Base-by-base conservation (phyloP, 1,284 basidiomycete species). In the Hemileia vastatrix region DNA sequence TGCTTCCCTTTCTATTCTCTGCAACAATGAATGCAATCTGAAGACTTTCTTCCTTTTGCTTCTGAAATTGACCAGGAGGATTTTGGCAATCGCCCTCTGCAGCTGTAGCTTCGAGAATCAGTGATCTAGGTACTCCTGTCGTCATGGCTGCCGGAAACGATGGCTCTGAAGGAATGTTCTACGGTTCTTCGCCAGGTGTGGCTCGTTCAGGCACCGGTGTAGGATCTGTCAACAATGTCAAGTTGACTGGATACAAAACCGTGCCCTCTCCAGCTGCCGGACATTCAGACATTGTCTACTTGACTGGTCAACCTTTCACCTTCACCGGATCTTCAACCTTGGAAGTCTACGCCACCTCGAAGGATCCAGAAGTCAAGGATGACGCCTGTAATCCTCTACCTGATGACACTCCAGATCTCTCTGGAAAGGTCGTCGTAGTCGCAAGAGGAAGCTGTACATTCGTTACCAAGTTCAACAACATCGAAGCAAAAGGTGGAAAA, bases 111-210 rank as follows among this genome's bases (percentile, higher is more conserved):
- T 60, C 55, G 8, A 63, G 63, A 13, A 69, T 69, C 47, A 58
- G 54, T 32, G 45, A 24, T 23, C 69, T 67, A n/a, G 67, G 67
- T 36, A 68, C 66, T 27, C 67, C 66, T 8, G 64, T 67, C 23
- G 65, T 72, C 36, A 70, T 68, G 9, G 68, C 77, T 40, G 71
- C 74, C 13, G 77, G 75, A 27, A 79, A 79, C 66, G 68, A 69
- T 44, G 77, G 77, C 11, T 65, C 70, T 31, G 66, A 70, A 53
- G 78, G 78, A 33, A 68, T 73, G 21, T 76, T 76, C 63, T 78
- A 76, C 71, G 67, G 71, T 11, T 70, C 72, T 31, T 67, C 72
- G 23, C 78, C 77, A 49, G 77, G 70, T 18, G n/a, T n/a, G n/a
- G n/a, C n/a, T n/a, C n/a, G n/a, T n/a, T 66, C 72, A 5, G 77